A percentile compares a stretch with the other conserved stretches of the same genome.
Evolutionary conservation across 2,329 filamentous ascomycete genomes (phyloP).

Genomic region (Colletotrichum kahawae): DNA sequence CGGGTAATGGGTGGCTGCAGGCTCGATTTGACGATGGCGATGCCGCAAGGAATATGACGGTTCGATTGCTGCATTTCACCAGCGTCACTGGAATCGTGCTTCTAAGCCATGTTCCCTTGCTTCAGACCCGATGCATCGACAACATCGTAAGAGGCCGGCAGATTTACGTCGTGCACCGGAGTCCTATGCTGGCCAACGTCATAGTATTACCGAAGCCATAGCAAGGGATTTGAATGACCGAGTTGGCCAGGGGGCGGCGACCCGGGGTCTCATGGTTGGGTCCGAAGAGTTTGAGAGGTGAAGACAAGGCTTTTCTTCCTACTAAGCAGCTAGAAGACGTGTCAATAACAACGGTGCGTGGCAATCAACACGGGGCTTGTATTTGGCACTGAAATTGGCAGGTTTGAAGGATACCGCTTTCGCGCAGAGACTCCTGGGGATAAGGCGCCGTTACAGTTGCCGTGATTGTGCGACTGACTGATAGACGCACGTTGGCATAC

Average conservation of each 20-base stretch:
- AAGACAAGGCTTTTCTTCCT: not conserved
- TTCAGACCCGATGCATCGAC: not conserved
- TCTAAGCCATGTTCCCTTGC: not conserved
- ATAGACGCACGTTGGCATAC: not conserved
- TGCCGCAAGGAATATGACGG: not conserved
- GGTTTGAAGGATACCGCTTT: not conserved
- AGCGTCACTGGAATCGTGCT: not conserved
- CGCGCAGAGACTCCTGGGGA: not conserved
- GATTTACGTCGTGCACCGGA: not conserved
- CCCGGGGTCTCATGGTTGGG: not conserved
- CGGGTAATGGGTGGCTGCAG: not conserved
- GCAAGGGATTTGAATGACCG: not conserved
- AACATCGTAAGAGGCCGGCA: not conserved
- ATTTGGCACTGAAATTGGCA: not conserved
- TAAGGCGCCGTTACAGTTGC: not conserved
- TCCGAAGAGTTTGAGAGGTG: not conserved
- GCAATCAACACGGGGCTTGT: not conserved
- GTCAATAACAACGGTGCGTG: not conserved
- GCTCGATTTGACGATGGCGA: not conserved
- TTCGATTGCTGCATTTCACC: not conserved
- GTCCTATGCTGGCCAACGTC: not conserved
- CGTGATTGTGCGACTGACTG: not conserved
- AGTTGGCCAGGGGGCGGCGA: not conserved
- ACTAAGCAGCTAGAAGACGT: not conserved
- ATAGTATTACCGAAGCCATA: not conserved